phyloP scores from a whole-genome alignment of 73 alveolate genomes.

The Durusdinium trenchii region DNA sequence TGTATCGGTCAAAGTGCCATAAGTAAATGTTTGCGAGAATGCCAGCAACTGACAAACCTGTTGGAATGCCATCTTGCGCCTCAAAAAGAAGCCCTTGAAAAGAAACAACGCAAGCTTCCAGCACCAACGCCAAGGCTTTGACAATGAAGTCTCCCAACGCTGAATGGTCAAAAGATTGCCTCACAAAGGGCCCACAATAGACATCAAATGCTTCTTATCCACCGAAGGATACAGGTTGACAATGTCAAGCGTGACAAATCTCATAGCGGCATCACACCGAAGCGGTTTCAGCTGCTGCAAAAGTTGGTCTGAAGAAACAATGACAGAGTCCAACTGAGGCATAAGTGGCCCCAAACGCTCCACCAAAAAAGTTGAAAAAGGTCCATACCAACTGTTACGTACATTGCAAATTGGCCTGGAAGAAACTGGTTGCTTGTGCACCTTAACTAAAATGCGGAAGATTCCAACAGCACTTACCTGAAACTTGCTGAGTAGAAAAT shows the following conservation, averaged over 20 bases:
- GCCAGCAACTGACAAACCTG: constrained; percentile 53
- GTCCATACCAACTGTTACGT: constrained; percentile 3
- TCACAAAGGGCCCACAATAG: not conserved
- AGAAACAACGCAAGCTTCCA: constrained; percentile 37
- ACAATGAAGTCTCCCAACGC: not conserved
- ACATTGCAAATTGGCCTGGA: constrained; percentile 68
- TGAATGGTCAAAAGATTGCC: not conserved
- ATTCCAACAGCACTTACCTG: not conserved
- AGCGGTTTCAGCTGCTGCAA: not conserved
- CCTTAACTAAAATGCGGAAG: constrained; percentile 39
- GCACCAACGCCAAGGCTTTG: not conserved
- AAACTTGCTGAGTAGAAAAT: constrained; percentile 28
- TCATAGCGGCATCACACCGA: not conserved
- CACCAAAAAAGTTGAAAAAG: not conserved
- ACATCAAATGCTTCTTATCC: not conserved
- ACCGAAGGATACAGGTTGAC: constrained; percentile 30
- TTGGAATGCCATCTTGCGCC: constrained; percentile 32
- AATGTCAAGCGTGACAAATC: constrained; percentile 40
- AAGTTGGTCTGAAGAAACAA: constrained; percentile 9
- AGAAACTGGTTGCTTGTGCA: constrained; percentile 36
- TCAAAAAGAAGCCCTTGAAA: not conserved
- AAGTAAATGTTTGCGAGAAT: constrained; percentile 41
- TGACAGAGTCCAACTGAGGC: not conserved
- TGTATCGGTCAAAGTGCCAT: constrained; percentile 7
- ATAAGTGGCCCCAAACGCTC: not conserved